phyloP scores from a whole-genome alignment of 1,139 yeast species.

The Hemisphaericaspora xylofermentans region DNA sequence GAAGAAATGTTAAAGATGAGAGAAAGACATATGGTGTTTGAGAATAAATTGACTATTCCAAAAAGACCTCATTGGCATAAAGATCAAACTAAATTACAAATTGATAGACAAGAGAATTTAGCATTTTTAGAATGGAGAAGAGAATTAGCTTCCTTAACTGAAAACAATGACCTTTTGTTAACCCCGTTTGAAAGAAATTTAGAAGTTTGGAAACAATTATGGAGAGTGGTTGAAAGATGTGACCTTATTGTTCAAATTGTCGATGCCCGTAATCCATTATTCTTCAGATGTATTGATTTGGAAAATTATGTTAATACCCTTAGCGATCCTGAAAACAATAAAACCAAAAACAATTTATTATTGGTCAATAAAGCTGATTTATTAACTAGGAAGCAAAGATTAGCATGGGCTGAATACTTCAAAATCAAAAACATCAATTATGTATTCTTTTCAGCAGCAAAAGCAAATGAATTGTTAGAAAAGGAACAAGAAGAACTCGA shows the following conservation, averaged over 20 bases:
- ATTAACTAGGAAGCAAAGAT: constrained; percentile 72
- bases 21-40: constrained; percentile 69
- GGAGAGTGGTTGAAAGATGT: constrained; percentile 97
- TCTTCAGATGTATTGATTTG: constrained; percentile 86
- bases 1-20: constrained; percentile 68
- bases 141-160: constrained; percentile 80
- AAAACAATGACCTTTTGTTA: constrained; percentile 74
- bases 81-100: constrained; percentile 68
- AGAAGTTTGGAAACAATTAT: constrained; percentile 97
- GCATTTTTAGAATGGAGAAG: constrained; percentile 95
- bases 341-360: constrained; percentile 69
- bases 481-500: constrained; percentile 54
- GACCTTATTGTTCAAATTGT: constrained; percentile 96
- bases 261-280: constrained; percentile 92
- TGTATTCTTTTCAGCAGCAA: constrained; percentile 90
- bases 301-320: constrained; percentile 79
- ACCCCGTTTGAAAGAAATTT: constrained; percentile 97
- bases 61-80: constrained; percentile 87
- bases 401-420: constrained; percentile 86
- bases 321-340: constrained; percentile 46
- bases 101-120: constrained; percentile 86
- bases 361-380: constrained; percentile 94
- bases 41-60: constrained; percentile 86
- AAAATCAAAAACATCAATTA: constrained; percentile 65
- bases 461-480: constrained; percentile 72